phyloP scores from a whole-genome alignment of 1,284 basidiomycete species.

The Papiliotrema fonsecae region DNA sequence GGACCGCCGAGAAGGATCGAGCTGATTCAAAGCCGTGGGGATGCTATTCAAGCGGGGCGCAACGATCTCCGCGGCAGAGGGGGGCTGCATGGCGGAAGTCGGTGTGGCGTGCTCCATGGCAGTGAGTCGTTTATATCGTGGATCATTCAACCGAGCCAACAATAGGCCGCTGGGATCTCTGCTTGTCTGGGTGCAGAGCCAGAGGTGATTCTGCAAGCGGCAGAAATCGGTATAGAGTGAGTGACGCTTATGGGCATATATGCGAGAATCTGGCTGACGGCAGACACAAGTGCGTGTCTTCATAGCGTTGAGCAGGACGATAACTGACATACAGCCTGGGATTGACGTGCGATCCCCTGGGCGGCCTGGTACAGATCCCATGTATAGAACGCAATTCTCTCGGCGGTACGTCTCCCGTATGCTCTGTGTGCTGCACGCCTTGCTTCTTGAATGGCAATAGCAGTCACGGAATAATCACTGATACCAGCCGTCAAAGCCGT shows the following conservation, averaged over 20 bases:
- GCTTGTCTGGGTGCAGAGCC: constrained; percentile 80
- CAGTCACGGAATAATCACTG: too few species aligned
- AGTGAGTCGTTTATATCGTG: constrained; percentile 13
- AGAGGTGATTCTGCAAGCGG: constrained; percentile 61
- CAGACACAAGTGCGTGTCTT: constrained; percentile 16
- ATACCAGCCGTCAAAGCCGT: constrained; percentile 70
- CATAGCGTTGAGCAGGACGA: neutral
- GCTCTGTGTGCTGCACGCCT: neutral
- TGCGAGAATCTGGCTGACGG: neutral
- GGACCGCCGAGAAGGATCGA: neutral
- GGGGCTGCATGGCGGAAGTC: constrained; percentile 56
- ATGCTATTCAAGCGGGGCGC: constrained; percentile 98
- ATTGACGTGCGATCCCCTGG: constrained; percentile 86
- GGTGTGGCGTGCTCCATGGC: constrained; percentile 46
- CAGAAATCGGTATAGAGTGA: constrained; percentile 81
- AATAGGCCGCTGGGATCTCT: constrained; percentile 85
- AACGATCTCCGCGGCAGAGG: constrained; percentile 93
- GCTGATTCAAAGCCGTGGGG: constrained; percentile 61
- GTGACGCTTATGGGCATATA: neutral
- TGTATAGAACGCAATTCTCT: constrained; percentile 65
- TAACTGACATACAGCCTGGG: constrained; percentile 59
- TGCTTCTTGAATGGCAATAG: too few species aligned
- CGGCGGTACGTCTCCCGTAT: constrained; percentile 15
- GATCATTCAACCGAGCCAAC: constrained; percentile 1
- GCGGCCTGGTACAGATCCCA: constrained; percentile 78